These are phyloP conservation scores for Ampelocalamus luodianensis DNA, from an alignment of 176 grass and related monocot genomes.

Conservation along the genomic window DNA sequence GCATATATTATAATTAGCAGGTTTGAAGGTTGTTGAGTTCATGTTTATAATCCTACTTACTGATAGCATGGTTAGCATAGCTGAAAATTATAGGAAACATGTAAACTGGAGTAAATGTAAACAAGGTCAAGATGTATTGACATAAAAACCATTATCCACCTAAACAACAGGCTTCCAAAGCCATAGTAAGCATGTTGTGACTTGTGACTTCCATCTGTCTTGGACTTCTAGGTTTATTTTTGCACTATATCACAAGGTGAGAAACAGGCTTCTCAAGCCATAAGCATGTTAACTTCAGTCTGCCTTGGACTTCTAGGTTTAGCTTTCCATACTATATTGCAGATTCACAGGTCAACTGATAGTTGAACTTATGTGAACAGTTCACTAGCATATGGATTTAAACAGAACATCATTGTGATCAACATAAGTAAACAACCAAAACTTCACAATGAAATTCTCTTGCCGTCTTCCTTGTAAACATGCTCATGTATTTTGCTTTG, in stretches of 20 bases:
- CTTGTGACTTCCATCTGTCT: neutral
- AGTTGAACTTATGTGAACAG: conserved; percentile 19
- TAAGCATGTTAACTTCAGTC: conserved; percentile 13
- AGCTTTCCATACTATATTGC: neutral
- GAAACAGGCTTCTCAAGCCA: neutral
- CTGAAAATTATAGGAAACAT: neutral
- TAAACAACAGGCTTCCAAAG: neutral
- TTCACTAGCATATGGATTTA: neutral
- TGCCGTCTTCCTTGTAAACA: conserved; percentile 3
- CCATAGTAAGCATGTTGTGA: neutral
- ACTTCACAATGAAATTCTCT: conserved; percentile 31
- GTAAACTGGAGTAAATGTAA: neutral
- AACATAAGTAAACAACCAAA: conserved; percentile 25
- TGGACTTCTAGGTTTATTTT: neutral
- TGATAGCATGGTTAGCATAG: conserved; percentile 13
- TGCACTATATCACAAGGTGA: neutral
- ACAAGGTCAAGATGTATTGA: neutral
- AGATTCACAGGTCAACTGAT: neutral
- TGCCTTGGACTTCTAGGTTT: conserved; percentile 12
- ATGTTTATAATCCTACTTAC: conserved; percentile 25
- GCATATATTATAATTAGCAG: neutral
- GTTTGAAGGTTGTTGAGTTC: conserved; percentile 22
- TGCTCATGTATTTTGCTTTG: neutral
- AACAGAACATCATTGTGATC: neutral
- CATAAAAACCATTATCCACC: conserved; percentile 5